A percentile compares a stretch with the other conserved stretches of the same genome.
Evolutionary conservation across 306 rosid species (phyloP).

Genomic region (Sicyos baderoa): DNA sequence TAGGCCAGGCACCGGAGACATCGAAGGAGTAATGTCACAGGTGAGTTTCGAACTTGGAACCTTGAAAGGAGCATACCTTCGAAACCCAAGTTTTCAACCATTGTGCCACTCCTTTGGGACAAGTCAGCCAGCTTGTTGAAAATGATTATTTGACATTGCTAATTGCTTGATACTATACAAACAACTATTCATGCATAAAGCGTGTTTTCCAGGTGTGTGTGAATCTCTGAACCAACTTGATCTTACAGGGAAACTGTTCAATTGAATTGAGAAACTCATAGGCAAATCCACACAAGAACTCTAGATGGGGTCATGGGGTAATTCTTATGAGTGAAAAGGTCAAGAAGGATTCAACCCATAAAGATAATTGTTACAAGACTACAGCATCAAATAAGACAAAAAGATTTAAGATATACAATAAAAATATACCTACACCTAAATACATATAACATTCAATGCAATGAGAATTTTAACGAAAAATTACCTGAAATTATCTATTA

Average conservation of each 20-base stretch:
- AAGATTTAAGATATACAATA: neutral
- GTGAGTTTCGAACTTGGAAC: too few relatives aligned
- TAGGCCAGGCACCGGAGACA: too few relatives aligned
- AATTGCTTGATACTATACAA: neutral
- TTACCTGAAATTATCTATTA: constrained; percentile 94
- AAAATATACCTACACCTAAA: neutral
- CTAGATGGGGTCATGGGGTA: neutral
- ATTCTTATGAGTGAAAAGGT: neutral
- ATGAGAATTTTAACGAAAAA: constrained; percentile 1
- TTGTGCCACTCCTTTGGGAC: too few relatives aligned
- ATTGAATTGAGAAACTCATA: too few relatives aligned
- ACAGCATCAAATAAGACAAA: neutral
- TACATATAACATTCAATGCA: neutral
- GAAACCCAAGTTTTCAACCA: too few relatives aligned
- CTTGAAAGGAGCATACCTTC: too few relatives aligned
- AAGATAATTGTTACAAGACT: constrained; percentile 1
- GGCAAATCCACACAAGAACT: neutral
- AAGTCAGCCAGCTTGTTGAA: neutral
- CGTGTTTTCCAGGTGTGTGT: neutral
- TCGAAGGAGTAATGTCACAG: too few relatives aligned
- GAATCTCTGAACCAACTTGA: neutral
- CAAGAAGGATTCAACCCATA: neutral
- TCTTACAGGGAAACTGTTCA: neutral
- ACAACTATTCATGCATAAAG: neutral
- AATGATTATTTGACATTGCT: neutral